phyloP scores from a whole-genome alignment of 306 rosid species.

The Cicer chorassanicum region DNA sequence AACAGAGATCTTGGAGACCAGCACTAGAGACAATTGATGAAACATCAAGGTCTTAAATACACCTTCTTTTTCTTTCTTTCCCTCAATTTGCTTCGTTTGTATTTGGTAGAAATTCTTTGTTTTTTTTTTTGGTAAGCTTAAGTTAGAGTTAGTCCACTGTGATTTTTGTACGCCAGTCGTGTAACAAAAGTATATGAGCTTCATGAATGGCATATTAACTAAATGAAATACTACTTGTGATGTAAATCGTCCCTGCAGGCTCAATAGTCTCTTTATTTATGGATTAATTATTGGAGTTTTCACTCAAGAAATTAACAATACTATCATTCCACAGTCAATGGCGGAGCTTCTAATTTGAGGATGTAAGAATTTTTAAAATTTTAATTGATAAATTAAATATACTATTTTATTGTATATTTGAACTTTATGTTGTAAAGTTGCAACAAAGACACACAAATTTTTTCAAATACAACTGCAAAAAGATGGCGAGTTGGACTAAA shows the following conservation, averaged over 20 bases:
- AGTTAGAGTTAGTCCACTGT: conserved; percentile 34
- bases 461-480: too few species aligned
- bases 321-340: too few species aligned
- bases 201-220: conserved; percentile 4
- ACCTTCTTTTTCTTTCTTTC: neutral
- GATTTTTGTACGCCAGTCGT: neutral
- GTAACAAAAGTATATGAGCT: neutral
- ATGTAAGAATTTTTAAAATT: too few species aligned
- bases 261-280: neutral
- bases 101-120: conserved; percentile 41
- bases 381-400: too few species aligned
- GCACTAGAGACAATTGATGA: conserved; percentile 87
- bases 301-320: neutral
- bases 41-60: conserved; percentile 44
- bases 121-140: conserved; percentile 32
- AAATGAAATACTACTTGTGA: neutral
- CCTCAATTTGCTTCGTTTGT: conserved; percentile 23
- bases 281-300: neutral
- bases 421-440: too few species aligned
- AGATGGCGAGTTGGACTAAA: too few species aligned
- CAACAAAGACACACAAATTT: too few species aligned
- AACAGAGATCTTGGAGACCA: conserved; percentile 91
- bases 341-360: too few species aligned
- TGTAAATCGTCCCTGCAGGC: neutral
- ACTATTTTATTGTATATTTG: too few species aligned